phyloP scores from a whole-genome alignment of 2,329 filamentous ascomycete species.

The Dactylellina leptospora region DNA sequence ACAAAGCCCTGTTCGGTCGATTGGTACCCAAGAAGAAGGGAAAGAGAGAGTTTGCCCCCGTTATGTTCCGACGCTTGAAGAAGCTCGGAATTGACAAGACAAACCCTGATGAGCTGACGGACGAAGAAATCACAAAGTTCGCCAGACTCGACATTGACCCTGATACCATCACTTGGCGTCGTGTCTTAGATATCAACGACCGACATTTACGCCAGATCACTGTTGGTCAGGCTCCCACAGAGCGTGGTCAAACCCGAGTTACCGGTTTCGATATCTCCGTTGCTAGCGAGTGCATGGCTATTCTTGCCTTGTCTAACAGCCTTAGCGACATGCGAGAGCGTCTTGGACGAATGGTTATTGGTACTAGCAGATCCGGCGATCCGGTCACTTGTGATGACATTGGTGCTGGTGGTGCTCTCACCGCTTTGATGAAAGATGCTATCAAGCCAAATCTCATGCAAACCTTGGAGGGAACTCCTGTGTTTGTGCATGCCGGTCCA shows the following conservation, averaged over 20 bases:
- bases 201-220: constrained; percentile 89
- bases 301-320: constrained; percentile 89
- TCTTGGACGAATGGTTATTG: constrained; percentile 94
- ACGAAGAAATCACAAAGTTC: constrained; percentile 86
- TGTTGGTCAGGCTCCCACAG: constrained; percentile 84
- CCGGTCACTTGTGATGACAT: constrained; percentile 96
- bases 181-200: constrained; percentile 97
- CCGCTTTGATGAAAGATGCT: constrained; percentile 95
- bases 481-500: constrained; percentile 95
- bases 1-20: constrained; percentile 84
- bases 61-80: constrained; percentile 92
- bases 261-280: constrained; percentile 98
- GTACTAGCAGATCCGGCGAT: constrained; percentile 82
- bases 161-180: constrained; percentile 94
- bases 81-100: constrained; percentile 97
- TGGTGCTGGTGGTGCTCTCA: constrained; percentile 88
- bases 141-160: constrained; percentile 96
- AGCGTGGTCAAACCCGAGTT: constrained; percentile 85
- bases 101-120: constrained; percentile 85
- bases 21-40: constrained; percentile 91
- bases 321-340: constrained; percentile 90
- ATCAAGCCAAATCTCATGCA: constrained; percentile 99
- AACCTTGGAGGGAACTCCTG: constrained; percentile 93
- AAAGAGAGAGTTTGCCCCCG: constrained; percentile 81
- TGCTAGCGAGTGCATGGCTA: constrained; percentile 97